These are phyloP conservation scores for Begonia peltatifolia DNA, from an alignment of 306 rosid genomes.

Conservation along the genomic window DNA sequence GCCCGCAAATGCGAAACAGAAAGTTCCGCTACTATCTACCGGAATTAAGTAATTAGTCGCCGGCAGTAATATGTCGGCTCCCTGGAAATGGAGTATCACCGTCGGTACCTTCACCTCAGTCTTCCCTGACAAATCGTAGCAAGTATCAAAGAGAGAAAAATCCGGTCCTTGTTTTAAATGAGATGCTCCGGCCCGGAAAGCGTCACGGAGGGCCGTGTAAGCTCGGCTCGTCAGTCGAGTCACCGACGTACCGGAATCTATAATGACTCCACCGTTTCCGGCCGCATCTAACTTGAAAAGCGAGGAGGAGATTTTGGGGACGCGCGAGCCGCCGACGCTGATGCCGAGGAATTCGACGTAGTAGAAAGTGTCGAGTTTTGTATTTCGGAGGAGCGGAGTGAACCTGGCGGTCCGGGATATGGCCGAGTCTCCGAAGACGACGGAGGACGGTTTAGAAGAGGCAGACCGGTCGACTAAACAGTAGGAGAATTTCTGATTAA, in stretches of 20 bases:
- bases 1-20: conserved; percentile 63
- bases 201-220: conserved; percentile 32
- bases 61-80: conserved; percentile 42
- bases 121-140: conserved; percentile 39
- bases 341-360: conserved; percentile 39
- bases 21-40: conserved; percentile 41
- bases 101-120: conserved; percentile 51
- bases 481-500: conserved; percentile 47
- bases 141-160: conserved; percentile 55
- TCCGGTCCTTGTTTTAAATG: conserved; percentile 38
- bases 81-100: conserved; percentile 43
- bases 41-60: conserved; percentile 58
- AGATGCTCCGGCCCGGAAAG: conserved; percentile 27
- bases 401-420: conserved; percentile 43
- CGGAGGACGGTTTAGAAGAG: conserved; percentile 27
- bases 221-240: conserved; percentile 44
- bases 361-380: conserved; percentile 42
- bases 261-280: conserved; percentile 50
- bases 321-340: conserved; percentile 42
- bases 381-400: conserved; percentile 40
- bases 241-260: conserved; percentile 62
- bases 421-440: conserved; percentile 39
- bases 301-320: conserved; percentile 29
- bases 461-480: conserved; percentile 55
- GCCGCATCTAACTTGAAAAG: conserved; percentile 30